Base-by-base conservation (phyloP, 352 stramenopile genomes). In the Aphanomyces stellatus region DNA sequence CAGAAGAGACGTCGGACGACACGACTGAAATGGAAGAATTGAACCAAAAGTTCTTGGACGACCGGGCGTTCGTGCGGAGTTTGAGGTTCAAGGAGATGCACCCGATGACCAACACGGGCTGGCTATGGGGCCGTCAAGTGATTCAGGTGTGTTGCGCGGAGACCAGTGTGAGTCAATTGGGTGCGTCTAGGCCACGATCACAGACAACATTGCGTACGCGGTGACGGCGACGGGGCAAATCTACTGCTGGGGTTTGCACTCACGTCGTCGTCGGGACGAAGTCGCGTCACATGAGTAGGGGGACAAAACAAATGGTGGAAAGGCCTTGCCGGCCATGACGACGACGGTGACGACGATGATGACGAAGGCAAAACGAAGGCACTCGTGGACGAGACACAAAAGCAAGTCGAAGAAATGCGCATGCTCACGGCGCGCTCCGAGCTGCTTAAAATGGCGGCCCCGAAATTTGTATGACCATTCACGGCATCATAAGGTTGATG, bases 91-190 rank as follows among this genome's bases (percentile, higher is more conserved):
- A 79, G 30, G 78, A 75, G 11, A 79, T 83, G 2, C 74, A 80
- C 30, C 69, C 93, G 31, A 92, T 94, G 77, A 76, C 77, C 56
- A 97, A 97, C 74, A 97, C 90, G 5, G 88, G 83, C 2, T 83
- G 80, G 17, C 73, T 98, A 0, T 98, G 93, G 93, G 91, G 91
- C 3, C 77, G 88, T 40, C 81, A 88, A 37, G 74, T 97, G 3
- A 71, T 88, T 4, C 78, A 93, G 11, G 77, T 87, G 30, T 10
- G 10, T 2, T 37, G 51, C 8, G 15, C 10, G 15, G 7, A 15
- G 33, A 22, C 13, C 0, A 46, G 41, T 48, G 34, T n/a, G 42
- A 30, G 8, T 10, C 1, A 59, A n/a, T 40, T 27, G 51, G 13
- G 6, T 59, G 25, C 27, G 11, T 4, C 17, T 51, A 64, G 67